Evolutionary conservation across 768 basidiomycete genomes (phyloP).

Genomic region (Rhodotorula graminis): DNA sequence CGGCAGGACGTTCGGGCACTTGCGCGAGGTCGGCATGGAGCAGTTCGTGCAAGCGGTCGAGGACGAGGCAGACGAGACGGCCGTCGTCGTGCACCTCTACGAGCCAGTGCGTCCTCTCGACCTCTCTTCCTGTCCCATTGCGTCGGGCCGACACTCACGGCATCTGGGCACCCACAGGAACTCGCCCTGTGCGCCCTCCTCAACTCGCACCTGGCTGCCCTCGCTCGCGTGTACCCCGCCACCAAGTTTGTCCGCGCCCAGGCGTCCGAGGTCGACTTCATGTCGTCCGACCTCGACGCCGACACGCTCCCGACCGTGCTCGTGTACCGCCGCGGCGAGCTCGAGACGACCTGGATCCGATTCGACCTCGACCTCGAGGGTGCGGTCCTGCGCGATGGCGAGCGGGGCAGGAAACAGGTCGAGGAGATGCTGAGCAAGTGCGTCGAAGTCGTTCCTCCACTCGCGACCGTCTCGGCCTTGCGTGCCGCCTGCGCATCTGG

Average conservation of each 20-base stretch:
- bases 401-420: neutral
- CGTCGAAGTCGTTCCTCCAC: neutral
- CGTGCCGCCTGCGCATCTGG: too few relatives aligned
- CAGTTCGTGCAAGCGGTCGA: conserved; percentile 40
- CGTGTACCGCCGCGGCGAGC: conserved; percentile 40
- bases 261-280: conserved; percentile 41
- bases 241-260: conserved; percentile 41
- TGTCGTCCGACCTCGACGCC: conserved; percentile 34
- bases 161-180: conserved; percentile 15
- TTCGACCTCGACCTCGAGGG: conserved; percentile 35
- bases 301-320: conserved; percentile 42
- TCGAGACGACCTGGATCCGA: conserved; percentile 38
- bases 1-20: conserved; percentile 39
- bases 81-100: conserved; percentile 41
- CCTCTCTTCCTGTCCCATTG: too few relatives aligned
- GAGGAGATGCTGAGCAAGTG: conserved; percentile 14
- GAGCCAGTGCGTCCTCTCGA: conserved; percentile 33
- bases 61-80: conserved; percentile 34
- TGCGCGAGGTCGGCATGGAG: conserved; percentile 40
- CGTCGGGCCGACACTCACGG: neutral
- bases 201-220: conserved; percentile 39
- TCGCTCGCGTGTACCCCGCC: conserved; percentile 39
- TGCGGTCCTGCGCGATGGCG: conserved; percentile 5
- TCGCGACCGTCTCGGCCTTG: too few relatives aligned
- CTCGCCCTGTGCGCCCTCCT: conserved; percentile 35